Conservation (phyloP, 2,329 filamentous ascomycete genomes). For the Amylocarpus encephaloides region DNA sequence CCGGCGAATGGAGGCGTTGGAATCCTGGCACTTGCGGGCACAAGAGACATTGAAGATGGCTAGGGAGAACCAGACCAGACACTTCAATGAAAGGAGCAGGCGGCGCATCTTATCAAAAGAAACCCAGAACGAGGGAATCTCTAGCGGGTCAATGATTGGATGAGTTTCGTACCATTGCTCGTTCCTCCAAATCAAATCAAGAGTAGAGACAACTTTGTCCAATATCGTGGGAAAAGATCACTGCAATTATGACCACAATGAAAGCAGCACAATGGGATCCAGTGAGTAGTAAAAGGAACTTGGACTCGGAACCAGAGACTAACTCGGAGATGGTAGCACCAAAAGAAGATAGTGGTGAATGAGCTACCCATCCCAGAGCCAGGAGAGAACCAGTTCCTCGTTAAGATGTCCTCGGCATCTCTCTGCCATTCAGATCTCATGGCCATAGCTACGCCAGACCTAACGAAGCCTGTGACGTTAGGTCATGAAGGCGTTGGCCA, state of each 20-base stretch:
- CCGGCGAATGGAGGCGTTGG: too few relatives aligned
- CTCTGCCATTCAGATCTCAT: slow-evolving; percentile 36
- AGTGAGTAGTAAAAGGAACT: slow-evolving; percentile 16
- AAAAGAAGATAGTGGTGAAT: slow-evolving; percentile 36
- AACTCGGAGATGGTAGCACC: slow-evolving; percentile 2
- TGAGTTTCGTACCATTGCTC: too few relatives aligned
- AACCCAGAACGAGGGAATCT: too few relatives aligned
- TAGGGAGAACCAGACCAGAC: too few relatives aligned
- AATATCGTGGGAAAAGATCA: neutral
- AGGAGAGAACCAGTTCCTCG: slow-evolving; percentile 35
- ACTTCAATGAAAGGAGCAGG: too few relatives aligned
- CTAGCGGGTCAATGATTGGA: too few relatives aligned
- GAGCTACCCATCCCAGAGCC: slow-evolving; percentile 39
- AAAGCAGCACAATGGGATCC: slow-evolving; percentile 16
- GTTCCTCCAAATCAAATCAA: too few relatives aligned
- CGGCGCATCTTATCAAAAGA: too few relatives aligned
- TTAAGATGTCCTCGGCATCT: slow-evolving; percentile 35
- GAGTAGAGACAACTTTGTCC: too few relatives aligned
- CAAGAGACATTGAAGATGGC: too few relatives aligned
- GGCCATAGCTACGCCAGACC: slow-evolving; percentile 19
- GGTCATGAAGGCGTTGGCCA: slow-evolving; percentile 43
- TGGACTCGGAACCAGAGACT: neutral
- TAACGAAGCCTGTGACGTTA: slow-evolving; percentile 28
- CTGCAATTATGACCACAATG: slow-evolving; percentile 3
- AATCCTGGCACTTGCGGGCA: too few relatives aligned